phyloP scores from a whole-genome alignment of 768 basidiomycete genomes.

The Sistotremastrum niveocremeum region DNA sequence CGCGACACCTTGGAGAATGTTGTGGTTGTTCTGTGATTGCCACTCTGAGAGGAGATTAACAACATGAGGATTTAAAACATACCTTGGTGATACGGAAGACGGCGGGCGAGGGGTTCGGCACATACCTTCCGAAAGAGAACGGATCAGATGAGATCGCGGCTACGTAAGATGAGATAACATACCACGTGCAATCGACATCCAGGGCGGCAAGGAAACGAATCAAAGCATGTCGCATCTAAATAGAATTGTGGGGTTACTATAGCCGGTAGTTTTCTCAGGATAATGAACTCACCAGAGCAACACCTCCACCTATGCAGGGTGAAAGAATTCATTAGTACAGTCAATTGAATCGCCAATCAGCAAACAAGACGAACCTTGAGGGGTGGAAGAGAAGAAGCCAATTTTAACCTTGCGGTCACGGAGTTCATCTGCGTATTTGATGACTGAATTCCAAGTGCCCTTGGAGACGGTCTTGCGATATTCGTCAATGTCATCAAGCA shows the following conservation, averaged over 20 bases:
- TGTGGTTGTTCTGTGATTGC: conserved; percentile 62
- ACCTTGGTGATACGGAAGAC: conserved; percentile 81
- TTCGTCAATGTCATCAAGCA: conserved; percentile 71
- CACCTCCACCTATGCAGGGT: conserved; percentile 42
- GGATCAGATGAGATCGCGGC: not conserved
- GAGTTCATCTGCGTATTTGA: conserved; percentile 71
- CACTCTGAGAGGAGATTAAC: conserved; percentile 2
- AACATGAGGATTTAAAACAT: not conserved
- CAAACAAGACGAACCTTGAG: conserved; percentile 42
- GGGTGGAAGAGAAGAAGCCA: conserved; percentile 90
- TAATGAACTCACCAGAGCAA: conserved; percentile 60
- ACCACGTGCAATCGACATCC: conserved; percentile 80
- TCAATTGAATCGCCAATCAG: too few relatives aligned
- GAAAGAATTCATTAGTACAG: too few relatives aligned
- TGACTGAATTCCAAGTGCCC: conserved; percentile 72
- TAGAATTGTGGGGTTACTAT: conserved; percentile 2
- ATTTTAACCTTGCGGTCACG: conserved; percentile 80
- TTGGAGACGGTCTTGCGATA: conserved; percentile 60
- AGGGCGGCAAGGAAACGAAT: conserved; percentile 71
- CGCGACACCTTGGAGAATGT: conserved; percentile 89
- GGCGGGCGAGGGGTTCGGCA: conserved; percentile 75
- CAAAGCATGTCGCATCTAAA: conserved; percentile 84
- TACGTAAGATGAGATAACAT: conserved; percentile 20
- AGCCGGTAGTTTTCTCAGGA: conserved; percentile 3
- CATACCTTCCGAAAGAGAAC: conserved; percentile 42